Percentiles rank a stretch among this genome's conserved stretches.
phyloP scores from a whole-genome alignment of 2,329 filamentous ascomycete species.

The Sporothrix euskadiensis region DNA sequence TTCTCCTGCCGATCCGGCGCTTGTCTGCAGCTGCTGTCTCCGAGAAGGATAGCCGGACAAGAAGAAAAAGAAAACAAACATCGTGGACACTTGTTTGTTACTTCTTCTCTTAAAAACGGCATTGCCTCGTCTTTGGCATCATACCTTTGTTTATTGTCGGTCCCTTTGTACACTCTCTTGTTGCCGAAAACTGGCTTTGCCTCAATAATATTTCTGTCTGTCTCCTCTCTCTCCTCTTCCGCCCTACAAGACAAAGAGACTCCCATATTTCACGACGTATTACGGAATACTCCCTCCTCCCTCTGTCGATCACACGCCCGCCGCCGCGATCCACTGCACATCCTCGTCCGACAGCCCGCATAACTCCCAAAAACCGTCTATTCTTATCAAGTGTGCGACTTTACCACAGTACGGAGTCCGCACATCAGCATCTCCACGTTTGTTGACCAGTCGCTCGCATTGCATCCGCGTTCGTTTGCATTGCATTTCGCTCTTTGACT shows the following conservation, averaged over 20 bases:
- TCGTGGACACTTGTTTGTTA: neutral
- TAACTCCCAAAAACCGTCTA: neutral
- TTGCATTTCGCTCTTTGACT: conserved; percentile 17
- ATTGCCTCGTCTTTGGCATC: neutral
- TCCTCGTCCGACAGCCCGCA: conserved; percentile 12
- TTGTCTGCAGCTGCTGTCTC: neutral
- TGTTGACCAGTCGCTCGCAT: neutral
- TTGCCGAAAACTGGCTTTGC: conserved; percentile 10
- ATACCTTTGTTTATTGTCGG: neutral
- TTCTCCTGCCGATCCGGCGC: conserved; percentile 19
- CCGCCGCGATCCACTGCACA: conserved; percentile 16
- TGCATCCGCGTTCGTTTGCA: neutral
- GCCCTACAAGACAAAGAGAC: neutral
- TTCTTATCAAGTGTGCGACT: conserved; percentile 10
- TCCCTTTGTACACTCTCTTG: neutral
- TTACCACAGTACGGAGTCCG: no score
- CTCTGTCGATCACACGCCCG: conserved; percentile 27
- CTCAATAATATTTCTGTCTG: neutral
- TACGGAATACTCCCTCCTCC: neutral
- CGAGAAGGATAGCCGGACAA: neutral
- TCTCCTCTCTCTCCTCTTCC: neutral
- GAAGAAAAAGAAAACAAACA: neutral
- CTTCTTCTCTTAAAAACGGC: conserved; percentile 4
- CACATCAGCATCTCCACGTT: neutral
- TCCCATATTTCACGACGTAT: neutral